Evolutionary conservation across 1,139 yeast species (phyloP), one percentile per base, ranked within the genome.

Genomic region (Diutina sp.): DNA sequence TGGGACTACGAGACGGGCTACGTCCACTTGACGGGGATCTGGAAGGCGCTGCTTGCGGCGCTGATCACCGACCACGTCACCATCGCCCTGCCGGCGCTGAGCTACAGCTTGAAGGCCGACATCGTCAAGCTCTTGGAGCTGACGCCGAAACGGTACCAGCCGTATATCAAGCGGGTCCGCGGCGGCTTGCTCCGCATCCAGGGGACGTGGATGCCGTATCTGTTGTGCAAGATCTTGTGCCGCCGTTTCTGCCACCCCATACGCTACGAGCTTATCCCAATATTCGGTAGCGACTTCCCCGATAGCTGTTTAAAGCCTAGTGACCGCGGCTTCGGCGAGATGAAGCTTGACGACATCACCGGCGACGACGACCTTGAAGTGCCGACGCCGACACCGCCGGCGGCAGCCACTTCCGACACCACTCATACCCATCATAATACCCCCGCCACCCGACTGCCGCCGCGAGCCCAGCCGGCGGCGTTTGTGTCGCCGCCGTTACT

Each of bases 151-250:
- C 71, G 79, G 62, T 82, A 80, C 67, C 89, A 84, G 48, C 73
- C 72, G 38, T 80, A 80, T 51, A 81, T 90, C 57, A 82, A 83
- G 62, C 78, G 97, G 55, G 90, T 90, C 25, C 74, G 97, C 57
- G 98, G 98, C 53, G 98, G 97, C 3, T 89, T 84, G 64, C 77
- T 91, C 62, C 90, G 90, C 73, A 89, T 91, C 63, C 98, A 91
- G 71, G 98, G 98, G 1, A 90, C 97, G 5, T 91, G 97, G 97
- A 72, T 90, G 51, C 95, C 97, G 1, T 86, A 72, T 66, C 78
- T 78, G 16, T 74, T 87, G 55, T 91, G 95, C 53, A 77, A 77
- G 61, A 71, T 80, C 38, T 73, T 91, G 57, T 95, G 96, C 4
- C 70, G 82, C 51, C 78, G 87, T 57, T 87, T 90, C 63, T 88